Conservation (phyloP, 495 filamentous ascomycete genomes). For the Pseudevernia furfuracea region DNA sequence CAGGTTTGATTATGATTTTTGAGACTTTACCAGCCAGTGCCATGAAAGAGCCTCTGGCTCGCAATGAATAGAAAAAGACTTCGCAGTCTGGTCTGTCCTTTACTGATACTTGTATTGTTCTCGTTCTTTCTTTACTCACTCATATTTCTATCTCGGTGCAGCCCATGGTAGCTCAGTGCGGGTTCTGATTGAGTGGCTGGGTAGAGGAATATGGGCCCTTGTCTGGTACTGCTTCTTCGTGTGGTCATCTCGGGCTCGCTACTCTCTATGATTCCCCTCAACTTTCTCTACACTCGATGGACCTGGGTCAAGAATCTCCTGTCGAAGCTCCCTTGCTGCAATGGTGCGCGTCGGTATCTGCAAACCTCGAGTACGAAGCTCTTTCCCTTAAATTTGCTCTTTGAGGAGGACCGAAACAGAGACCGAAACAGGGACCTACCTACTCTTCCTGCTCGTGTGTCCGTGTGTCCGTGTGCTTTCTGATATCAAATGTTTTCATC, state of each 20-base stretch:
- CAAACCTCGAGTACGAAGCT: background rate
- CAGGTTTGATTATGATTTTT: background rate
- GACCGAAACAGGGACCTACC: background rate
- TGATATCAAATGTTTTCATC: too few species aligned
- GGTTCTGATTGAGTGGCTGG: background rate
- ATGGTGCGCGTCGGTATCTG: background rate
- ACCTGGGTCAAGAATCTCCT: background rate
- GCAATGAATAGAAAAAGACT: constrained; percentile 4
- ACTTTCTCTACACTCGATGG: background rate
- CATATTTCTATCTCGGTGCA: background rate
- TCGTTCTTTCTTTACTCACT: background rate
- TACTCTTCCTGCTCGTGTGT: background rate
- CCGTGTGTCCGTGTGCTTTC: background rate
- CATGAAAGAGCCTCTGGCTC: background rate
- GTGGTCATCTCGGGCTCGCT: background rate
- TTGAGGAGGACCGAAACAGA: background rate
- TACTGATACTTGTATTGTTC: background rate
- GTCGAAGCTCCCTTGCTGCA: background rate
- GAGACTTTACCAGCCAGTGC: background rate
- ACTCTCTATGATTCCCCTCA: background rate
- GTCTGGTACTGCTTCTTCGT: background rate
- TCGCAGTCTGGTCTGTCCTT: background rate
- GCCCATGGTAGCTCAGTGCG: background rate
- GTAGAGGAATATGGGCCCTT: background rate
- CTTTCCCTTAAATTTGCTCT: background rate